A percentile compares a stretch with the other conserved stretches of the same genome.
These are phyloP conservation scores for Fagus crenata DNA, from an alignment of 306 rosid genomes.

Conservation along the genomic window DNA sequence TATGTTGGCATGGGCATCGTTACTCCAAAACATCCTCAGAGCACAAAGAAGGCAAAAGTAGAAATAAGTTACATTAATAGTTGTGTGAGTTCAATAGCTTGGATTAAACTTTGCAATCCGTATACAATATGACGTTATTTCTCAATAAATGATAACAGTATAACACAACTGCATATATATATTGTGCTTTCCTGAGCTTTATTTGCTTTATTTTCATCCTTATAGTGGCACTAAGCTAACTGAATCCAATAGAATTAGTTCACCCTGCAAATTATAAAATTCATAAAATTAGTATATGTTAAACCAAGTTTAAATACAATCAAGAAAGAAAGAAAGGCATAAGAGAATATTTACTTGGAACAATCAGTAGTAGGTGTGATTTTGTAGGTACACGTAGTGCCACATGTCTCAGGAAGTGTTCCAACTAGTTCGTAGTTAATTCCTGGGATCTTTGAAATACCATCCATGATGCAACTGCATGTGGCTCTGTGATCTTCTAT, in stretches of 20 bases:
- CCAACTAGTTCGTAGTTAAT: conserved; percentile 45
- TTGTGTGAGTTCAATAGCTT: not conserved
- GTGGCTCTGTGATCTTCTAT: conserved; percentile 45
- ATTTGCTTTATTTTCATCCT: not conserved
- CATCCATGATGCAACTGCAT: conserved; percentile 53
- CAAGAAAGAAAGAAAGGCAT: not conserved
- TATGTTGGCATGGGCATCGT: not conserved
- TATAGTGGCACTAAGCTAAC: not conserved
- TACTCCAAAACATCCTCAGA: not conserved
- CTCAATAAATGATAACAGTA: no score
- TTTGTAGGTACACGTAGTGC: conserved; percentile 52
- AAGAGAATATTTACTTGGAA: conserved; percentile 30
- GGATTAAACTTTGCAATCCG: not conserved
- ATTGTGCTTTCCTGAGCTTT: not conserved
- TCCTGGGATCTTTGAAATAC: conserved; percentile 44
- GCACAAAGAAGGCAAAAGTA: not conserved
- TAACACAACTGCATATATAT: not conserved
- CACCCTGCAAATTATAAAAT: conserved; percentile 46
- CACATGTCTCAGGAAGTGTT: conserved; percentile 35
- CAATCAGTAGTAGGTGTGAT: conserved; percentile 71
- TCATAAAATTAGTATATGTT: not conserved
- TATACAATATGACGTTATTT: not conserved
- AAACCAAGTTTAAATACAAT: not conserved
- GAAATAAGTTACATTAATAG: not conserved
- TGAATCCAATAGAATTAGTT: conserved; percentile 6